Percentiles rank a stretch among this genome's conserved stretches.
Evolutionary conservation across 768 basidiomycete species (phyloP).

Genomic region (Amanita pseudoporphyria): DNA sequence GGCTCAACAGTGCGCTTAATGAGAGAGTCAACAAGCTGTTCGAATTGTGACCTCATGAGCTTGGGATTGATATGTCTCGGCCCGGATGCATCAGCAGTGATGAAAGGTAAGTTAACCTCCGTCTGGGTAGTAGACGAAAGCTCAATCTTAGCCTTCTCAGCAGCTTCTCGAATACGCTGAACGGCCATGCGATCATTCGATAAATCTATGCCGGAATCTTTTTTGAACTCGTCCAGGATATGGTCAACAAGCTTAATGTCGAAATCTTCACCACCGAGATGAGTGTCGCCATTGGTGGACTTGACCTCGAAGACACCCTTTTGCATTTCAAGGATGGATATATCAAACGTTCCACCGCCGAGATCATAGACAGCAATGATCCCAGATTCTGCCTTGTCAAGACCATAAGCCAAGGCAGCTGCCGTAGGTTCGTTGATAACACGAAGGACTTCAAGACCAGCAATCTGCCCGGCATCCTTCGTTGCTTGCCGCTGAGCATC

Average conservation of each 20-base stretch:
- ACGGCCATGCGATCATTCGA: constrained; percentile 89
- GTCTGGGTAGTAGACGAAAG: constrained; percentile 92
- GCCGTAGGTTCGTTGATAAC: constrained; percentile 99
- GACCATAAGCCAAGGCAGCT: constrained; percentile 95
- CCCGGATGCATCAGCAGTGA: constrained; percentile 90
- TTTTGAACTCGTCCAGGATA: constrained; percentile 90
- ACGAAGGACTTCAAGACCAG: constrained; percentile 93
- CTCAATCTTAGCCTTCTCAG: constrained; percentile 99
- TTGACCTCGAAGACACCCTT: constrained; percentile 99
- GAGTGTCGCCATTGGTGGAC: constrained; percentile 98
- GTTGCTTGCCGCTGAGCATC: constrained; percentile 99
- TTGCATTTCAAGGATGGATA: constrained; percentile 99
- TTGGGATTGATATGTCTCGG: constrained; percentile 97
- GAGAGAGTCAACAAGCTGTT: constrained; percentile 71
- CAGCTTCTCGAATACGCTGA: constrained; percentile 97
- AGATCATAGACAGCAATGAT: constrained; percentile 98
- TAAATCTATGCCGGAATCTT: constrained; percentile 77
- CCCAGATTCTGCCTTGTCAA: constrained; percentile 76
- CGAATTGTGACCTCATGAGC: constrained; percentile 84
- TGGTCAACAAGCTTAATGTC: constrained; percentile 84
- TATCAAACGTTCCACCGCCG: constrained; percentile 98
- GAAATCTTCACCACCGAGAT: constrained; percentile 95
- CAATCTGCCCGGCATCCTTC: constrained; percentile 95
- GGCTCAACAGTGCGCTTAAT: constrained; percentile 89
- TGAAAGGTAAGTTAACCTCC: constrained; percentile 96